A percentile compares a stretch with the other conserved stretches of the same genome.
phyloP scores from a whole-genome alignment of 768 basidiomycete genomes.

The Lyophyllum decastes region DNA sequence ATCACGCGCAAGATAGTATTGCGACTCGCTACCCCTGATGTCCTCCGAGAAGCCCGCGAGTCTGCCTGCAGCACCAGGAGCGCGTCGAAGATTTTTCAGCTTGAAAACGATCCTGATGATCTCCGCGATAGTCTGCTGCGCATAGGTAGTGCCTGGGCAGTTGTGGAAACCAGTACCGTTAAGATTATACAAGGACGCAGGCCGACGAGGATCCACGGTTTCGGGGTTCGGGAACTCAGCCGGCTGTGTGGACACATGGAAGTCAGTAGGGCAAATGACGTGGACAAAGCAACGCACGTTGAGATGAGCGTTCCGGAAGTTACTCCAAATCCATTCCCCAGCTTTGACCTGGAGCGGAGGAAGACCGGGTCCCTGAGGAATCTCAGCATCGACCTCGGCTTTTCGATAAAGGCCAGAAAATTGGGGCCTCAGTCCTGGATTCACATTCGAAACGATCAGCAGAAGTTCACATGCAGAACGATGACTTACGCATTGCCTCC shows the following conservation, averaged over 20 bases:
- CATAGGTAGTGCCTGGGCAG: constrained; percentile 37
- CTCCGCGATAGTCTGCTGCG: constrained; percentile 41
- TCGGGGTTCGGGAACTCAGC: constrained; percentile 42
- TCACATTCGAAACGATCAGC: background rate
- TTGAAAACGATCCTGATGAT: constrained; percentile 48
- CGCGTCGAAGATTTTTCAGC: constrained; percentile 43
- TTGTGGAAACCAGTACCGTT: constrained; percentile 41
- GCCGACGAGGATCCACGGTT: constrained; percentile 40
- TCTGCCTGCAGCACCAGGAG: constrained; percentile 39
- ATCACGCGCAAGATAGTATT: constrained; percentile 32
- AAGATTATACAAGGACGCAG: constrained; percentile 28
- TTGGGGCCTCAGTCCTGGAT: constrained; percentile 38
- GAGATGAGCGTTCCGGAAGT: constrained; percentile 44
- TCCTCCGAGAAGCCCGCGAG: constrained; percentile 32
- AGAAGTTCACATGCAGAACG: background rate
- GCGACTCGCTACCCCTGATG: constrained; percentile 35
- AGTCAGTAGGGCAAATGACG: background rate
- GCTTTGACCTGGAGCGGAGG: constrained; percentile 36
- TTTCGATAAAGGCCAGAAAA: constrained; percentile 43
- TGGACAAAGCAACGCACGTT: constrained; percentile 30
- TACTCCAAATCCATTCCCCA: constrained; percentile 41
- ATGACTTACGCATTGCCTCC: constrained; percentile 49
- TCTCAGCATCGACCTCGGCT: constrained; percentile 30
- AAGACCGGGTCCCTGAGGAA: constrained; percentile 36
- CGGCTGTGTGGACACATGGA: constrained; percentile 26